These are phyloP conservation scores for Exophiala dermatitidis DNA, from an alignment of 2,329 filamentous ascomycete genomes.

Conservation along the genomic window DNA sequence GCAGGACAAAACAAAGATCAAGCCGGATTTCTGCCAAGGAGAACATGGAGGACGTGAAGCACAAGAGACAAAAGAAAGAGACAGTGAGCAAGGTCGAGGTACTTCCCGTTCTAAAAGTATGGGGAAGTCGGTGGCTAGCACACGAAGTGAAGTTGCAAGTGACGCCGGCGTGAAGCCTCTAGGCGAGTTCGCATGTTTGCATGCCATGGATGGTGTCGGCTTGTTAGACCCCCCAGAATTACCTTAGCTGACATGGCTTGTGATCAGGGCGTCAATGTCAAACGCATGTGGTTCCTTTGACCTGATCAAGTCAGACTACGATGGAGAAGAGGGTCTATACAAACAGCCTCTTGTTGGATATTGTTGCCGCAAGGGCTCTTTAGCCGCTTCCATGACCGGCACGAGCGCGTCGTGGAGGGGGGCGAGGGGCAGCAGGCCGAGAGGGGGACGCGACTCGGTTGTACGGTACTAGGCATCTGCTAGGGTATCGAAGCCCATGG, in stretches of 20 bases:
- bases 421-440: not conserved
- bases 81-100: conserved; percentile 18
- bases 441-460: not conserved
- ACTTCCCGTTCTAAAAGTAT: conserved; percentile 20
- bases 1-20: conserved; percentile 17
- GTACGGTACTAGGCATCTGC: not conserved
- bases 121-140: conserved; percentile 17
- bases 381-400: not conserved
- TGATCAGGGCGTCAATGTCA: conserved; percentile 21
- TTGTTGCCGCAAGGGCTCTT: conserved; percentile 11
- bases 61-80: conserved; percentile 21
- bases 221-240: conserved; percentile 19
- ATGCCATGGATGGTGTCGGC: conserved; percentile 19
- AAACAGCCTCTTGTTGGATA: conserved; percentile 12
- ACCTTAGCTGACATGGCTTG: conserved; percentile 12
- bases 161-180: conserved; percentile 8
- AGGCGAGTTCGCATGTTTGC: conserved; percentile 15
- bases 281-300: conserved; percentile 13
- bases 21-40: conserved; percentile 18
- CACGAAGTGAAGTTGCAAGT: conserved; percentile 5
- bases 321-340: conserved; percentile 6
- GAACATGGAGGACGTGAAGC: conserved; percentile 19
- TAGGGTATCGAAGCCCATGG: too few species aligned
- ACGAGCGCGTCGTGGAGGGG: not conserved
- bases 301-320: conserved; percentile 1